Conservation (phyloP, 768 basidiomycete genomes). For the Chiua virens region DNA sequence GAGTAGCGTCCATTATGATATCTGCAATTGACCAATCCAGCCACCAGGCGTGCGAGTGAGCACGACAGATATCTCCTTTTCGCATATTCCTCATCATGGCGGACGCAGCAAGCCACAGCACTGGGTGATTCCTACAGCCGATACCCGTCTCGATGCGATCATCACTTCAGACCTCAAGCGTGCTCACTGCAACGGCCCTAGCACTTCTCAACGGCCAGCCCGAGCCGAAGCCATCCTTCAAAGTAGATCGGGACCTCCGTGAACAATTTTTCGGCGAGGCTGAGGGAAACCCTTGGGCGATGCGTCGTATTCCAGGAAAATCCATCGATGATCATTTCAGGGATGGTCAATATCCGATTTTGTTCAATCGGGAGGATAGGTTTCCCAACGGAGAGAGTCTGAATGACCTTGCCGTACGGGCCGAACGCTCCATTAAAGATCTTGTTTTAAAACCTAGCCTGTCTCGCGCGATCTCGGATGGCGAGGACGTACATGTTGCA, state of each 20-base stretch:
- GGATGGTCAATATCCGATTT: conserved; percentile 51
- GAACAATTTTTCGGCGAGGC: conserved; percentile 73
- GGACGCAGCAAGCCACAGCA: conserved; percentile 61
- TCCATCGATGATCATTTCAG: conserved; percentile 49
- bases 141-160: conserved; percentile 51
- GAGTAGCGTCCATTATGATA: conserved; percentile 12
- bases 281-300: conserved; percentile 57
- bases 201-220: conserved; percentile 51
- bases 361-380: conserved; percentile 43
- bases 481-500: conserved; percentile 51
- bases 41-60: conserved; percentile 55
- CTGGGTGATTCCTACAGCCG: conserved; percentile 53
- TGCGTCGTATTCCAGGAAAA: conserved; percentile 25
- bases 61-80: background rate
- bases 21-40: conserved; percentile 2
- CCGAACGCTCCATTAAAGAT: conserved; percentile 48
- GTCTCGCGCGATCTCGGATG: conserved; percentile 38
- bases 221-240: conserved; percentile 46
- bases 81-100: background rate
- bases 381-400: conserved; percentile 74
- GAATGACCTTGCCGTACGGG: conserved; percentile 60
- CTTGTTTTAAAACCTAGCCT: conserved; percentile 55
- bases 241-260: conserved; percentile 50
- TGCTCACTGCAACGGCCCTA: conserved; percentile 59
- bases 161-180: conserved; percentile 69